Evolutionary conservation across 2,329 filamentous ascomycete genomes (phyloP), one percentile per base, ranked within the genome.

Genomic region (Diaporthe sp.): DNA sequence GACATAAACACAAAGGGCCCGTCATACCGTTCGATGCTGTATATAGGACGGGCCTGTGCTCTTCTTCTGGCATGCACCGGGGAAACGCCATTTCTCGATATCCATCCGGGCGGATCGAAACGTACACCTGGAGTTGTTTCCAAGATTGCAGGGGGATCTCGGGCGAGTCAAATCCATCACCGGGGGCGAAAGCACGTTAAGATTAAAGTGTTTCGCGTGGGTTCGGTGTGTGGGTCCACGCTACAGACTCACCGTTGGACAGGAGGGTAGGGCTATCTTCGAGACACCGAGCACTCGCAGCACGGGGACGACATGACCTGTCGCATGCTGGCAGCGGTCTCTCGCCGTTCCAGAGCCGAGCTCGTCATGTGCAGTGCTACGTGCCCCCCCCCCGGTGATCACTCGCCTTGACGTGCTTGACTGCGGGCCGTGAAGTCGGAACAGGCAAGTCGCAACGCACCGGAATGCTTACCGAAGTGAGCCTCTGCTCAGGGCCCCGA

Each of bases 61-160:
- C 46, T 53, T 17, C 22, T 25, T 53, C 31, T 19, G 31, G 65
- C 31, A 5, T 42, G 22, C 10, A 22, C 46, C 65, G 46, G 46
- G 31, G 17, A 39, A 15, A 39, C 22, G 46, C 46, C 65, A 42
- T 39, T 68, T 51, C 13, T 17, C 44, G 31, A 68, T 34, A 53
- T 53, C 62, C 62, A 25, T 39, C 46, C 31, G 31, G 46, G 31
- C 44, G 62, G 62, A 53, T 68, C 31, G n/a, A 51, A 53, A 31
- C 62, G 22, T n/a, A 1, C 13, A 28, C 9, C 17, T 34, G 46
- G 46, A 46, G 8, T 12, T 65, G 31, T 34, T 39, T 73, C 42
- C 44, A 55, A 73, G 46, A 73, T 65, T 73, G 19, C 71, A 73
- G 46, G 59, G 70, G 70, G 46, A 37, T 44, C 34, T 34, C 37